phyloP scores from a whole-genome alignment of 2,329 filamentous ascomycete genomes.

The Aureobasidium lini region DNA sequence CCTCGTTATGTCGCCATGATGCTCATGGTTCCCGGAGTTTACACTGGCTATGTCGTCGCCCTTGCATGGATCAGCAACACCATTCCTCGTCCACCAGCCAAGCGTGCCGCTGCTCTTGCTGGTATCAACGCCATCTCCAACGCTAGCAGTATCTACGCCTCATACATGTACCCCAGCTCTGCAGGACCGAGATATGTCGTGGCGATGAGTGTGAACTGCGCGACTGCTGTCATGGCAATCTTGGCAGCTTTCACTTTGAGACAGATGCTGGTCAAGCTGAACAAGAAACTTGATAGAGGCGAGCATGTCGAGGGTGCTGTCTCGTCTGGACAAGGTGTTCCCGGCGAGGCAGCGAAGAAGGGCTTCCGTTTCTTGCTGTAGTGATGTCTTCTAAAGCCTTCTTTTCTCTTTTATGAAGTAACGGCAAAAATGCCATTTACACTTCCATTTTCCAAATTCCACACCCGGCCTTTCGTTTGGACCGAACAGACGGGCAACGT shows the following conservation, averaged over 20 bases:
- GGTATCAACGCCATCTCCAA: slow-evolving; percentile 51
- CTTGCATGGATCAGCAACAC: slow-evolving; percentile 48
- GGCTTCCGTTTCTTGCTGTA: slow-evolving; percentile 59
- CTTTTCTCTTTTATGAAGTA: too few species aligned
- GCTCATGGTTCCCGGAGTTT: slow-evolving; percentile 39
- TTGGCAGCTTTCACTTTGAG: slow-evolving; percentile 55
- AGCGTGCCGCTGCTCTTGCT: slow-evolving; percentile 48
- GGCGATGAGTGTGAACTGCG: slow-evolving; percentile 63
- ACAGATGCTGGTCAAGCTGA: slow-evolving; percentile 56
- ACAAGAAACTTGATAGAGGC: slow-evolving; percentile 61
- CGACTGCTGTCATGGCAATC: slow-evolving; percentile 57
- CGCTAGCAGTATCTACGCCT: slow-evolving; percentile 45
- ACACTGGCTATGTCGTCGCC: slow-evolving; percentile 55
- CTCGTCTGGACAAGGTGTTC: slow-evolving; percentile 28
- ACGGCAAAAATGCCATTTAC: too few species aligned
- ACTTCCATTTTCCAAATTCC: too few species aligned
- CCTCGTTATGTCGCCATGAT: slow-evolving; percentile 29
- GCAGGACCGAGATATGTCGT: slow-evolving; percentile 30
- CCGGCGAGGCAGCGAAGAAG: slow-evolving; percentile 35
- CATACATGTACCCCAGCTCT: slow-evolving; percentile 39
- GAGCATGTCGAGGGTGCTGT: slow-evolving; percentile 48
- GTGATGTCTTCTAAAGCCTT: too few species aligned
- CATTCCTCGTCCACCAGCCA: slow-evolving; percentile 46
- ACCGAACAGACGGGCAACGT: too few species aligned
- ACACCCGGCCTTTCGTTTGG: too few species aligned